Conservation (phyloP, 2,329 filamentous ascomycete genomes). For the Magnaporthales sp. region DNA sequence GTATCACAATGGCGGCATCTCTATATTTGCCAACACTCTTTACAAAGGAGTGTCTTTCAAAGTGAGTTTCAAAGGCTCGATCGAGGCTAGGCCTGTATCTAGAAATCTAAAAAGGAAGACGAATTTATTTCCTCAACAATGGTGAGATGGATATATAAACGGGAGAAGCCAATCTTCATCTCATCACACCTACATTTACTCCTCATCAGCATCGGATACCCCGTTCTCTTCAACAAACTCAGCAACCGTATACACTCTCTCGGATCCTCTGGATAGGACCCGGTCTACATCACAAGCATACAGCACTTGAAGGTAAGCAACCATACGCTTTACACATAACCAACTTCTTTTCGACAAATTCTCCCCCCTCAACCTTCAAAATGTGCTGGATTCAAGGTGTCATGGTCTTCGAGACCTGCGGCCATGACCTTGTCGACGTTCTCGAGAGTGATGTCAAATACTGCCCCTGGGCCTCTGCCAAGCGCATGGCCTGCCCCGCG, state of each 20-base stretch:
- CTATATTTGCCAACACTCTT: not conserved
- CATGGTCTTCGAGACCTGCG: constrained; percentile 2
- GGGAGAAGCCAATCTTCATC: not conserved
- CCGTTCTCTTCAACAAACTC: not conserved
- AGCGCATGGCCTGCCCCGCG: constrained; percentile 5
- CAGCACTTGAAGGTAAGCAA: not conserved
- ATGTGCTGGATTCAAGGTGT: constrained; percentile 3
- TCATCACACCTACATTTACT: not conserved
- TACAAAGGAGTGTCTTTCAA: not conserved
- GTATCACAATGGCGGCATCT: not conserved
- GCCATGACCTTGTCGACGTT: not conserved
- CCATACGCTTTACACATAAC: not conserved
- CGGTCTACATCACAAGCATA: not conserved
- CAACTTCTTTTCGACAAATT: not conserved
- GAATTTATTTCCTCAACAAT: not conserved
- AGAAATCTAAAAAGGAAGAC: not conserved
- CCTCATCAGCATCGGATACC: not conserved
- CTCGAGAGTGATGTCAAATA: not conserved
- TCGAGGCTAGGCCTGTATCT: not conserved
- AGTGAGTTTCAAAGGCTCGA: not conserved
- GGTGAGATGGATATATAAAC: not conserved
- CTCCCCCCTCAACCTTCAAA: not conserved
- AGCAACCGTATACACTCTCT: not conserved
- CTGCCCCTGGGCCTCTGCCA: constrained; percentile 6
- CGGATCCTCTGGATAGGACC: not conserved